These are phyloP conservation scores for Mortierella sp. DNA, from an alignment of 371 early-diverging fungal genomes.

Conservation along the genomic window DNA sequence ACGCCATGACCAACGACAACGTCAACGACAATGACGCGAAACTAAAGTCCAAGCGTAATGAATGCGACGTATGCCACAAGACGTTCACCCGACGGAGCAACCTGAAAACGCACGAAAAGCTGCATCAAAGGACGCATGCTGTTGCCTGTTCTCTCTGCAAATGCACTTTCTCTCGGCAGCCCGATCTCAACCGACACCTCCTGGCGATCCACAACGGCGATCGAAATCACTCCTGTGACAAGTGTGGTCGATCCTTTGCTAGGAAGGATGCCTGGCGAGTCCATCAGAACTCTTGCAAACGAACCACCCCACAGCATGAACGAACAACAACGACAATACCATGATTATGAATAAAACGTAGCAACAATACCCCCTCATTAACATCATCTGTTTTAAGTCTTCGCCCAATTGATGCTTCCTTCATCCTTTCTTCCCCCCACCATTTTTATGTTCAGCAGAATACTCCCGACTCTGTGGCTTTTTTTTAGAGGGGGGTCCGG, in stretches of 20 bases:
- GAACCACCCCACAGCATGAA: not conserved
- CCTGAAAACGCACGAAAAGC: not conserved
- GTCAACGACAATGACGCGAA: not conserved
- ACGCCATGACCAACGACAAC: not conserved
- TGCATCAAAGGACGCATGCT: not conserved
- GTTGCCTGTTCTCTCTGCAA: not conserved
- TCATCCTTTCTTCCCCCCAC: not conserved
- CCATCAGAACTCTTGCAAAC: not conserved
- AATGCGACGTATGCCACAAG: not conserved
- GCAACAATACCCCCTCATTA: not conserved
- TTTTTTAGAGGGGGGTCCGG: not conserved
- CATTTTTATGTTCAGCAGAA: not conserved
- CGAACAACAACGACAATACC: not conserved
- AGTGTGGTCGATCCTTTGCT: not conserved
- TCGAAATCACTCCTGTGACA: not conserved
- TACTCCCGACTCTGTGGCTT: constrained; percentile 5
- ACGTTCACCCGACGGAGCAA: not conserved
- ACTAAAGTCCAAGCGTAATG: not conserved
- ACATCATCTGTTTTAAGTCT: not conserved
- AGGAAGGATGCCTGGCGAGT: constrained; percentile 7
- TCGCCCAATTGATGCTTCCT: not conserved
- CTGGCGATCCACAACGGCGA: not conserved
- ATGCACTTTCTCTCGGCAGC: constrained; percentile 4
- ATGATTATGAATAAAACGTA: not conserved
- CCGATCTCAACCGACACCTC: constrained; percentile 10